Evolutionary conservation across 2,329 filamentous ascomycete species (phyloP).

Genomic region (Aureobasidium namibiae): DNA sequence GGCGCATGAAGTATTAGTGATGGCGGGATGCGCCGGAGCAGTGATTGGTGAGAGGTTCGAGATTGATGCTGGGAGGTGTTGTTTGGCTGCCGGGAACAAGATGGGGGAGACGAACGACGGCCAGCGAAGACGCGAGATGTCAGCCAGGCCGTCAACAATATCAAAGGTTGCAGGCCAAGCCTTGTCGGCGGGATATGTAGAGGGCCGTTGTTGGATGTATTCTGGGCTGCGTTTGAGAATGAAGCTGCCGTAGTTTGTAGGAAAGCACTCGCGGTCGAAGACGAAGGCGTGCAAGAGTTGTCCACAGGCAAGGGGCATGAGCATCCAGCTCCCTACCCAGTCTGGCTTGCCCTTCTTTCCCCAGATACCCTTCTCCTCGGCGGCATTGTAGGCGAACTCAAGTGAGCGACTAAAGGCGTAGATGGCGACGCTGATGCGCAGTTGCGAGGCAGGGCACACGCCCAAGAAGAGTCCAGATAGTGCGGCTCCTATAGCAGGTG

Average conservation of each 20-base stretch:
- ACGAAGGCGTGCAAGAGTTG: conserved; percentile 44
- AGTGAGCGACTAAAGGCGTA: conserved; percentile 72
- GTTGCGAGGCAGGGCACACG: conserved; percentile 60
- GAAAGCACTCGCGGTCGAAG: conserved; percentile 45
- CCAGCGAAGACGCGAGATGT: conserved; percentile 76
- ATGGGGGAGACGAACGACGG: conserved; percentile 83
- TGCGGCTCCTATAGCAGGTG: conserved; percentile 84
- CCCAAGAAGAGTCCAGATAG: conserved; percentile 77
- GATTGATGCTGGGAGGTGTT: conserved; percentile 56
- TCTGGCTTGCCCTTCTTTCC: conserved; percentile 55
- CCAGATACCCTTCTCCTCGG: conserved; percentile 48
- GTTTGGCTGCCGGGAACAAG: conserved; percentile 60
- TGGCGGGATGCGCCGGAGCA: conserved; percentile 76
- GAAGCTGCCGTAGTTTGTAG: conserved; percentile 53
- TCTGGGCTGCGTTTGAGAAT: conserved; percentile 63
- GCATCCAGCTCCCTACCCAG: conserved; percentile 47
- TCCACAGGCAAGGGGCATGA: conserved; percentile 42
- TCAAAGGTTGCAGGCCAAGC: conserved; percentile 69
- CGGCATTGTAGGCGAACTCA: conserved; percentile 78
- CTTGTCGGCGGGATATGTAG: conserved; percentile 55
- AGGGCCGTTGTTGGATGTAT: conserved; percentile 69
- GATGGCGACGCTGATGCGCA: conserved; percentile 73
- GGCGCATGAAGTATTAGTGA: conserved; percentile 78
- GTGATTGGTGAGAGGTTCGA: conserved; percentile 66
- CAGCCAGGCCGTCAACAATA: conserved; percentile 71